Evolutionary conservation across 2,329 filamentous ascomycete genomes (phyloP).

Genomic region (Neonectria faginata): DNA sequence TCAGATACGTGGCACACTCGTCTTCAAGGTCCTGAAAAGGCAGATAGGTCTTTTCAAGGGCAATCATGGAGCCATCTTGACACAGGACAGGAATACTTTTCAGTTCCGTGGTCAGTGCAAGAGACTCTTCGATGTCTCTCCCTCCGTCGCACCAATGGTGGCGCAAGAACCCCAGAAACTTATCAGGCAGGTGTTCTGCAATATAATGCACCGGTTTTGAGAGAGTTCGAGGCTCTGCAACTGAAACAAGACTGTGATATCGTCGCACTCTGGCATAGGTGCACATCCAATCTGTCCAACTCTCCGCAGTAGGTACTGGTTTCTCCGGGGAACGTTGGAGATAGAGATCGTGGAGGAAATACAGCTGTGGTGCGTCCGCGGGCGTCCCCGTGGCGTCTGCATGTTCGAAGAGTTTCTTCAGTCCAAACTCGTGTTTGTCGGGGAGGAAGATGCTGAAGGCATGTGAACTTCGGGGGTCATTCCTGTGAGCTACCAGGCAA

Average conservation of each 20-base stretch:
- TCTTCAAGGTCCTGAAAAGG: neutral
- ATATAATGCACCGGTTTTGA: neutral
- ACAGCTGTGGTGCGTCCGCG: neutral
- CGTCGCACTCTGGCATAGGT: neutral
- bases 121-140: neutral
- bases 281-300: constrained; percentile 7
- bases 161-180: neutral
- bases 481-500: neutral
- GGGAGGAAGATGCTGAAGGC: neutral
- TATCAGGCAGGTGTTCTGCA: neutral
- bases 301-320: neutral
- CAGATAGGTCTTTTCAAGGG: neutral
- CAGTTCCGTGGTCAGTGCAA: neutral
- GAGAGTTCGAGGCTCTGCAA: constrained; percentile 1
- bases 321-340: neutral
- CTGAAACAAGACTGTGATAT: neutral
- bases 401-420: neutral
- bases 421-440: constrained; percentile 4
- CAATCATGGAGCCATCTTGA: neutral
- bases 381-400: neutral
- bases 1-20: constrained; percentile 1
- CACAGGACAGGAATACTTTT: constrained; percentile 1
- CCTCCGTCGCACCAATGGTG: constrained; percentile 1
- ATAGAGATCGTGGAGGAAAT: neutral
- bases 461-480: too few relatives aligned